Percentiles rank a stretch among this genome's conserved stretches.
These are phyloP conservation scores for Teunomyces pallodes DNA, from an alignment of 805 yeast species.

Conservation along the genomic window DNA sequence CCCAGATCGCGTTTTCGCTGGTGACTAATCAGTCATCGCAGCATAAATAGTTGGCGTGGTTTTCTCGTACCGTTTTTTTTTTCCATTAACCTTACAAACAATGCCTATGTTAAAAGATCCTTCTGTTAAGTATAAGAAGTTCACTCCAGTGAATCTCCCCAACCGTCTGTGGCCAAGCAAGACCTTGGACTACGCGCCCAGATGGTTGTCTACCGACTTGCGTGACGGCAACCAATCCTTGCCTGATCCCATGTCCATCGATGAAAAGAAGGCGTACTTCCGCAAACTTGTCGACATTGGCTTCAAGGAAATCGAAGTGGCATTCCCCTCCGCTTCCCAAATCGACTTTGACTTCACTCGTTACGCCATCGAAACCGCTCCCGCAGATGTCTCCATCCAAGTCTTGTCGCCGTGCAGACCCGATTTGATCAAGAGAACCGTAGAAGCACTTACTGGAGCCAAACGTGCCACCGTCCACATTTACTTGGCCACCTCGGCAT, in stretches of 20 bases:
- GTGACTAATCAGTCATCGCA: not conserved
- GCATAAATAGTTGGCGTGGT: not conserved
- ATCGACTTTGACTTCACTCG: slow-evolving; percentile 79
- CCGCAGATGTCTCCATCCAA: slow-evolving; percentile 74
- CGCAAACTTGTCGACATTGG: slow-evolving; percentile 68
- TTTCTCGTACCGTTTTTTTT: not conserved
- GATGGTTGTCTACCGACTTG: slow-evolving; percentile 82
- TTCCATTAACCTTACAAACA: not conserved
- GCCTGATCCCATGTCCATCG: slow-evolving; percentile 84
- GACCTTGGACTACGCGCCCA: slow-evolving; percentile 59
- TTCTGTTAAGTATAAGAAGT: slow-evolving; percentile 57
- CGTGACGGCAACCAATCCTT: slow-evolving; percentile 84
- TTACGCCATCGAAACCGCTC: slow-evolving; percentile 69
- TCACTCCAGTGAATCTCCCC: slow-evolving; percentile 53
- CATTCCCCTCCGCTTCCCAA: slow-evolving; percentile 80
- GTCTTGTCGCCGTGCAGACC: slow-evolving; percentile 76
- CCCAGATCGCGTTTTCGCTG: not conserved
- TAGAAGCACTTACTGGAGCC: slow-evolving; percentile 72
- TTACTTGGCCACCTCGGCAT: slow-evolving; percentile 72
- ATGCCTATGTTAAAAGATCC: slow-evolving; percentile 54
- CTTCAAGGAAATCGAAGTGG: slow-evolving; percentile 79
- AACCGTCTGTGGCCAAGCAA: slow-evolving; percentile 71
- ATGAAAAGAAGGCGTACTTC: slow-evolving; percentile 72
- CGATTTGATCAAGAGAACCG: slow-evolving; percentile 66
- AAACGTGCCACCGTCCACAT: slow-evolving; percentile 73